Base-by-base conservation (phyloP, 2,329 filamentous ascomycete genomes). In the Trichoderma afroharzianum region DNA sequence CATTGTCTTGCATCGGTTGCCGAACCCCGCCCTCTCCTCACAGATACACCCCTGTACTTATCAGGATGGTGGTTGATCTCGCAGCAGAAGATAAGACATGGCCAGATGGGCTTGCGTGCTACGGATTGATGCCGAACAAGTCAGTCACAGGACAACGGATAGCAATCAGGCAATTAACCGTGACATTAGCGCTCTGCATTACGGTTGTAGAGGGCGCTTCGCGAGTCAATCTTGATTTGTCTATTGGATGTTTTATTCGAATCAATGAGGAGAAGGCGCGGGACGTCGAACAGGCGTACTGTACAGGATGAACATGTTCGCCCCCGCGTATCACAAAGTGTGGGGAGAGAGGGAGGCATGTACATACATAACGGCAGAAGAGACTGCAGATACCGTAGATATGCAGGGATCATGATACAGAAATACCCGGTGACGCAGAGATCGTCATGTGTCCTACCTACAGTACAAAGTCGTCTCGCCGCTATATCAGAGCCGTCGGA, bases 11-110 rank as follows among this genome's bases (percentile, higher is more conserved):
- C 64, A 59, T 58, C 28, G 4, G 30, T 32, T 33, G 57, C 64
- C 28, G 36, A 68, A 57, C 64, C 64, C 64, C 64, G 64, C 64
- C 58, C 55, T 68, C 64, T 68, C 64, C 55, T 68, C 55, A 50
- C 55, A 24, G 64, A 18, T 68, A 57, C 33, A 50, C 36, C 55
- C 64, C 33, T 58, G 24, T 24, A 57, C 33, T 18, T 43, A 50
- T 50, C 53, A 30, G 28, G 64, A 59, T 47, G 36, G 55, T n/a
- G 64, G 57, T 30, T 43, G 36, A 59, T 43, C 55, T 47, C 11
- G 26, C 12, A 59, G 33, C 14, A 39, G 32, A 58, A 68, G 64
- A 68, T 68, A 68, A 68, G 64, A 61, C 64, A 68, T 12, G n/a
- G 32, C 50, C 21, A 4, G 21, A 57, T 47, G 64, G 12, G 21